Conservation (phyloP, 169 alveolate genomes). For the Besnoitia besnoiti region DNA sequence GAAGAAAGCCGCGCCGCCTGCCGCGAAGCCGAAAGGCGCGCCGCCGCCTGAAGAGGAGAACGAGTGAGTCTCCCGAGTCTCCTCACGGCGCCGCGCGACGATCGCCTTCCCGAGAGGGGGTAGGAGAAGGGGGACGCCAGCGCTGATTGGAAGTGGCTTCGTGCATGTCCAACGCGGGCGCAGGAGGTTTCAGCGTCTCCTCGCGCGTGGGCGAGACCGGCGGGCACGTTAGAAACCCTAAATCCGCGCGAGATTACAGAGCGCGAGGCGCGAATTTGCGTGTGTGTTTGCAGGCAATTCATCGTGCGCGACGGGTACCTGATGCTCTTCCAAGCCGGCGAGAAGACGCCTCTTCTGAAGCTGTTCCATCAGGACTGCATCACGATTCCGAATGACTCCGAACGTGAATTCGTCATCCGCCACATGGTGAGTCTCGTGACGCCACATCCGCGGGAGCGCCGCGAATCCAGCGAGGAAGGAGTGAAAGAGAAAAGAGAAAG, state of each 20-base stretch:
- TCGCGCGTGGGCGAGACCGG: too few relatives aligned
- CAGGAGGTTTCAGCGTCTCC: too few relatives aligned
- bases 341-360: slow-evolving; percentile 47
- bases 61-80: background rate
- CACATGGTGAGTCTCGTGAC: slow-evolving; percentile 48
- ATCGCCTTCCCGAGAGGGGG: background rate
- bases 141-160: too few relatives aligned
- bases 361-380: slow-evolving; percentile 58
- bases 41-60: background rate
- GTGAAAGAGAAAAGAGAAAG: background rate
- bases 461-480: background rate
- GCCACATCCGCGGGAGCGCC: background rate
- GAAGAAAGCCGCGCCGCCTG: too few relatives aligned
- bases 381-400: slow-evolving; percentile 25
- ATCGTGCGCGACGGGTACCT: slow-evolving; percentile 56
- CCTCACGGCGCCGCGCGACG: background rate
- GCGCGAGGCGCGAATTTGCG: too few relatives aligned
- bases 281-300: slow-evolving; percentile 53
- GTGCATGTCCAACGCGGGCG: too few relatives aligned
- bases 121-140: too few relatives aligned
- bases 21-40: background rate
- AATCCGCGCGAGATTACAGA: too few relatives aligned
- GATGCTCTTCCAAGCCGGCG: slow-evolving; percentile 59
- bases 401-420: slow-evolving; percentile 50
- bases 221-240: too few relatives aligned